Evolutionary conservation across 2,329 filamentous ascomycete species (phyloP).

Genomic region (Claviceps sp.): DNA sequence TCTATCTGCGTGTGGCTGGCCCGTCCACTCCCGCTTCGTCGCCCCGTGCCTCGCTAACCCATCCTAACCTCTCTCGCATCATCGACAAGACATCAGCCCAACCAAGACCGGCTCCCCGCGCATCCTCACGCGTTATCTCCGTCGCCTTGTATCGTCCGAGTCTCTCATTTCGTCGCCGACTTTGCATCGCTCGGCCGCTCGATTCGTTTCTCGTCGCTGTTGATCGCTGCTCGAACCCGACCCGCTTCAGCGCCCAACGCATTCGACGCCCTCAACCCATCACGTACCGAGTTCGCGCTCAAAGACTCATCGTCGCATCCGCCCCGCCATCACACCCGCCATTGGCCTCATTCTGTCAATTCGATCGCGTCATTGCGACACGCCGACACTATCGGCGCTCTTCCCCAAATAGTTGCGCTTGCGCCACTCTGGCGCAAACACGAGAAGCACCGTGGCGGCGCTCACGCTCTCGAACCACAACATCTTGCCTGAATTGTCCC

Average conservation of each 20-base stretch:
- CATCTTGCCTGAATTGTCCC: constrained; percentile 38
- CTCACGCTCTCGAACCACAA: constrained; percentile 41
- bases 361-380: constrained; percentile 1
- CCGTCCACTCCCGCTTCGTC: background rate
- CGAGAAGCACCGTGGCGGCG: constrained; percentile 37
- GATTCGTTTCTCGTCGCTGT: background rate
- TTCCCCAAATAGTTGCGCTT: constrained; percentile 3
- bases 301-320: background rate
- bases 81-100: constrained; percentile 1
- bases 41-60: background rate
- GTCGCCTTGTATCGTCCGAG: background rate
- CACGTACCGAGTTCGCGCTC: constrained; percentile 8
- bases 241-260: constrained; percentile 5
- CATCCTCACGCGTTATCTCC: constrained; percentile 1
- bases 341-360: constrained; percentile 1
- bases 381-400: background rate
- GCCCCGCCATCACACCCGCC: background rate
- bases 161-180: background rate
- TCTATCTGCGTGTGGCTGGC: background rate
- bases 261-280: background rate
- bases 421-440: constrained; percentile 14
- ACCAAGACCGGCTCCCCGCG: background rate
- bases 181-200: background rate
- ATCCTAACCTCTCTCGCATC: constrained; percentile 3
- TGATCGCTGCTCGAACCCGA: constrained; percentile 2